Evolutionary conservation across 2,329 filamentous ascomycete genomes (phyloP).

Genomic region (Pleoardoris graminearum): DNA sequence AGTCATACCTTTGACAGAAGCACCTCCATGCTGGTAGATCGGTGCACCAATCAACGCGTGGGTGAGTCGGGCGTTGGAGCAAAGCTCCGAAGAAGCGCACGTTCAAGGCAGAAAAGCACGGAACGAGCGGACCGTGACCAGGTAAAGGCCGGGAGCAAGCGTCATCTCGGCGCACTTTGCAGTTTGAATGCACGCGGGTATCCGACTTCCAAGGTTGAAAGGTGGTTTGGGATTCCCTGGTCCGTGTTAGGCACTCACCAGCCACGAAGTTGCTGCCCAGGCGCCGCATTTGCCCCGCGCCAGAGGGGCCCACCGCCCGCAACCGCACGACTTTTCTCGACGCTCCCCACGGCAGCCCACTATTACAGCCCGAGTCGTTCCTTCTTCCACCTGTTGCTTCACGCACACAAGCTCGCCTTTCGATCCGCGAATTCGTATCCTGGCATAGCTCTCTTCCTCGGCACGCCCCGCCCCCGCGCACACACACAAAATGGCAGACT

Average conservation of each 20-base stretch:
- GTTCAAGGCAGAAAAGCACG: not conserved
- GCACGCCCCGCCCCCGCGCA: constrained; percentile 9
- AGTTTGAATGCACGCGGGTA: not conserved
- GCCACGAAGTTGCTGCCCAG: constrained; percentile 17
- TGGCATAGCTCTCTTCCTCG: constrained; percentile 4
- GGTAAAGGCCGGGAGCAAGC: constrained; percentile 3
- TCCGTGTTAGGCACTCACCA: constrained; percentile 11
- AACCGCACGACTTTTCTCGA: constrained; percentile 19
- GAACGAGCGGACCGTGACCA: not conserved
- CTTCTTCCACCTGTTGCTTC: constrained; percentile 4
- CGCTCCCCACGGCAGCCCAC: constrained; percentile 8
- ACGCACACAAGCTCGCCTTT: constrained; percentile 1
- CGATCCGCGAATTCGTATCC: not conserved
- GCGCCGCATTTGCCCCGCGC: constrained; percentile 10
- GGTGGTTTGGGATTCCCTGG: constrained; percentile 12
- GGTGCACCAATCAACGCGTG: constrained; percentile 4
- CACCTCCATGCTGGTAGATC: constrained; percentile 66
- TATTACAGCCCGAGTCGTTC: constrained; percentile 14
- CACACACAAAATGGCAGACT: constrained; percentile 70
- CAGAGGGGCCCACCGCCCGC: constrained; percentile 6
- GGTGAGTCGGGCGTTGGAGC: constrained; percentile 1
- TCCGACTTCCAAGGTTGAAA: too few relatives aligned
- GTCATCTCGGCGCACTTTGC: constrained; percentile 4
- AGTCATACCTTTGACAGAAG: constrained; percentile 61
- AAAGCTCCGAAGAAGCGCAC: not conserved